Percentiles rank a stretch among this genome's conserved stretches.
Conservation (phyloP, 192 early-diverging fungal genomes). For the Coemansia aciculifera region DNA sequence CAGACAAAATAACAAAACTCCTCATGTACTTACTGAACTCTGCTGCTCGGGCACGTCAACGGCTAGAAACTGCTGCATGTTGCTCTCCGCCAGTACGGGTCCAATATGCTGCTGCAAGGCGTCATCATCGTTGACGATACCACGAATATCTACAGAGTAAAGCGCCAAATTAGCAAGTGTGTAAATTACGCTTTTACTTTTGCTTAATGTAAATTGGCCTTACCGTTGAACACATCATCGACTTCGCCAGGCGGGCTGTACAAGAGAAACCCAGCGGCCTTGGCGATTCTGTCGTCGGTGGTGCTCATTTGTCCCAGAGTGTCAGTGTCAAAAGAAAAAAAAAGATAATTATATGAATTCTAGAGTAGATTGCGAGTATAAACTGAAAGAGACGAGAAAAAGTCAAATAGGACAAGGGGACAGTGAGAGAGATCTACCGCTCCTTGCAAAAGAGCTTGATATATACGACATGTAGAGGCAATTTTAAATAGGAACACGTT, state of each 20-base stretch:
- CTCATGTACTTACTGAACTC: conserved; percentile 16
- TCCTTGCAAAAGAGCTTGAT: background rate
- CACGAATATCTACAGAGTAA: conserved; percentile 77
- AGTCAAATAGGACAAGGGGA: background rate
- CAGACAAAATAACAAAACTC: background rate
- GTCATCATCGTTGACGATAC: conserved; percentile 77
- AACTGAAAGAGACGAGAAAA: conserved; percentile 8
- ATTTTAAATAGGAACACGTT: background rate
- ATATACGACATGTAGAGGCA: background rate
- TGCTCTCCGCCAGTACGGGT: conserved; percentile 74
- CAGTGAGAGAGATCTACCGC: background rate
- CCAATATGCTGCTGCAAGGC: conserved; percentile 68
- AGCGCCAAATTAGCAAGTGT: background rate
- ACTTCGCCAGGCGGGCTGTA: conserved; percentile 96
- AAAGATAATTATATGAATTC: background rate
- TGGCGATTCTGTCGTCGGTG: conserved; percentile 69
- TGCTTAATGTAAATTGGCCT: background rate
- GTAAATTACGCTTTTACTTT: background rate
- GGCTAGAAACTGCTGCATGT: conserved; percentile 78
- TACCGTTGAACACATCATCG: conserved; percentile 95
- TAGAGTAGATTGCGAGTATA: background rate
- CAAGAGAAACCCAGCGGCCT: conserved; percentile 74
- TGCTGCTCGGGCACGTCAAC: conserved; percentile 64
- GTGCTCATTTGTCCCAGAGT: conserved; percentile 28
- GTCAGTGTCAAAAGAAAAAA: background rate